These are phyloP conservation scores for Fermentozyma sake DNA, from an alignment of 1,139 yeast genomes.

Conservation along the genomic window DNA sequence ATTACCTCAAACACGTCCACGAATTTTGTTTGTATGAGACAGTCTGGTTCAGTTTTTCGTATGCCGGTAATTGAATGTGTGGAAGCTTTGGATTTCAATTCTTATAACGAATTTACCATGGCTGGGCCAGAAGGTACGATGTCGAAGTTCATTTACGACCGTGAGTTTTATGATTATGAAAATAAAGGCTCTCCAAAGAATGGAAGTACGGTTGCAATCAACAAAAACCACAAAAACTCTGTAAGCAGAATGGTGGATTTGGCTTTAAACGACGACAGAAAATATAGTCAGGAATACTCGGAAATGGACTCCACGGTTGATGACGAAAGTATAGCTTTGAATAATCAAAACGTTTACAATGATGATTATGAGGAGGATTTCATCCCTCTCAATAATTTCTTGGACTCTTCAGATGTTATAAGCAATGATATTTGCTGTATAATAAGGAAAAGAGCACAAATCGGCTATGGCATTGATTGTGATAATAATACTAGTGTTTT, in stretches of 20 bases:
- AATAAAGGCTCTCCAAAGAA: neutral
- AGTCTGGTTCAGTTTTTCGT: conserved; percentile 79
- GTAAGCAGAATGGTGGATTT: conserved; percentile 7
- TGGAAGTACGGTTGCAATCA: neutral
- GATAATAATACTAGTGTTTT: conserved; percentile 59
- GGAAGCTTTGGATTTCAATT: conserved; percentile 60
- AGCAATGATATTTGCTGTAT: conserved; percentile 61
- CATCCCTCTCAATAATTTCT: conserved; percentile 27
- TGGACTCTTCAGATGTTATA: conserved; percentile 37
- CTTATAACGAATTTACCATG: conserved; percentile 65
- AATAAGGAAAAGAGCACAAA: conserved; percentile 64
- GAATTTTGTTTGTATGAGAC: conserved; percentile 76
- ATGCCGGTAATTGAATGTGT: conserved; percentile 74
- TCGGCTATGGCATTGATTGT: conserved; percentile 74
- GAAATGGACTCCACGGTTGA: conserved; percentile 31
- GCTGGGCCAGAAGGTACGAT: conserved; percentile 60
- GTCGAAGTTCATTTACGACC: conserved; percentile 31
- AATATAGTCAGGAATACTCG: conserved; percentile 16
- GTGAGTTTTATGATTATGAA: conserved; percentile 3
- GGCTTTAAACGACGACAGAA: conserved; percentile 16
- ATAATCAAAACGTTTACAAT: conserved; percentile 13
- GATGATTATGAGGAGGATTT: conserved; percentile 24
- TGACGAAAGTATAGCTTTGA: conserved; percentile 22
- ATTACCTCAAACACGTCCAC: conserved; percentile 41
- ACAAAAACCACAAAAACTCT: conserved; percentile 2